phyloP scores from a whole-genome alignment of 2,329 filamentous ascomycete genomes.

The Elsinoe perseae region DNA sequence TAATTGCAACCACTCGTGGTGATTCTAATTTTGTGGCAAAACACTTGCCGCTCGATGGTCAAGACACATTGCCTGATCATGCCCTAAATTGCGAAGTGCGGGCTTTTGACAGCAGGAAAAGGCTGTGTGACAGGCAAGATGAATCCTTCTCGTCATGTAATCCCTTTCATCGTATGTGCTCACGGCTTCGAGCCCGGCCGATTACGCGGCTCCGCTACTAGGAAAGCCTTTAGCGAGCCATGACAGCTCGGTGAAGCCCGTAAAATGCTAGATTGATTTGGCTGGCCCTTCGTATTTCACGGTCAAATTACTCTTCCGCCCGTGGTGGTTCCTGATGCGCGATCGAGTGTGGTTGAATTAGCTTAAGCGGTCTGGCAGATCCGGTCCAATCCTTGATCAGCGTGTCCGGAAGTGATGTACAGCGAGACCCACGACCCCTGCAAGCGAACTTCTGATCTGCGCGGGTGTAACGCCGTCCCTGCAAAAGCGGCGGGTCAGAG shows the following conservation, averaged over 20 bases:
- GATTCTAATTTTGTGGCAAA: not conserved
- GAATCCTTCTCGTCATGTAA: not conserved
- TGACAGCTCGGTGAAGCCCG: not conserved
- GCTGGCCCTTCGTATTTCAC: not conserved
- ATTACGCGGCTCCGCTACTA: not conserved
- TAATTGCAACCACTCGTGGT: not conserved
- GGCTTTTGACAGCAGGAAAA: not conserved
- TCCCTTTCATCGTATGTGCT: not conserved
- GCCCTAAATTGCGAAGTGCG: not conserved
- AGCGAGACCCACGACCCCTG: not conserved
- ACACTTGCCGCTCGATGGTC: not conserved
- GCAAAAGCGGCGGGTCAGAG: conserved; percentile 6
- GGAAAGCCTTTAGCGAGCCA: not conserved
- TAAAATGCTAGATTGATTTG: not conserved
- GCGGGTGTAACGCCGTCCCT: not conserved
- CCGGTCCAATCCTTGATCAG: conserved; percentile 2
- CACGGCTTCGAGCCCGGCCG: not conserved
- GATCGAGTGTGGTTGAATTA: not conserved
- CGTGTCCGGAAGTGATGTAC: not conserved
- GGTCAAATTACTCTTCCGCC: not conserved
- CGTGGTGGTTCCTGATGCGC: not conserved
- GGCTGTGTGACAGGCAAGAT: not conserved
- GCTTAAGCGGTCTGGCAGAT: conserved; percentile 12
- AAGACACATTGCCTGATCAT: not conserved
- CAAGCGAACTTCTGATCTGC: conserved; percentile 14